Percentiles rank a stretch among this genome's conserved stretches.
Evolutionary conservation across 2,329 filamentous ascomycete genomes (phyloP).

Genomic region (Pseudopithomyces chartarum): DNA sequence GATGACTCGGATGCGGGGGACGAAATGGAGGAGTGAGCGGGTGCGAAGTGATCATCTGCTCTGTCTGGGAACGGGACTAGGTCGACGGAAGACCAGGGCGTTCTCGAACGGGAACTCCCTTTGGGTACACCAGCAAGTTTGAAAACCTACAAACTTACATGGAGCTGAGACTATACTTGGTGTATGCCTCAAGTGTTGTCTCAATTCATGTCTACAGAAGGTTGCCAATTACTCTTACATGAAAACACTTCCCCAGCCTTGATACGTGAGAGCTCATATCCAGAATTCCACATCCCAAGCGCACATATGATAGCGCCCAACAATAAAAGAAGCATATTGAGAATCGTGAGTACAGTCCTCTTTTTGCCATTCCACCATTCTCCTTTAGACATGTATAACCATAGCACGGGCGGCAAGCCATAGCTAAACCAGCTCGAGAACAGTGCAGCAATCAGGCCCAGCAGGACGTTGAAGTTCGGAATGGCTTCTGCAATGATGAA

Average conservation of each 20-base stretch:
- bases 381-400: conserved; percentile 55
- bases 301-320: conserved; percentile 31
- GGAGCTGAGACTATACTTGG: no score
- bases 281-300: not conserved
- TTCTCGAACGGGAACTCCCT: no score
- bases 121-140: no score
- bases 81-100: no score
- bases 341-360: conserved; percentile 51
- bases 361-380: conserved; percentile 42
- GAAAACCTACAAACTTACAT: no score
- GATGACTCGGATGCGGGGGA: not conserved
- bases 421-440: conserved; percentile 72
- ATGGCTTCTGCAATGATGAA: conserved; percentile 73
- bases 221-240: not conserved
- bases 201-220: no score
- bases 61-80: no score
- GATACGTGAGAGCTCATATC: not conserved
- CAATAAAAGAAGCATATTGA: conserved; percentile 51
- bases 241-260: not conserved
- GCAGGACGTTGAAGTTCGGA: conserved; percentile 69
- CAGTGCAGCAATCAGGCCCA: conserved; percentile 65
- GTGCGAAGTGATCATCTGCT: not conserved
- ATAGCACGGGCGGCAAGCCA: conserved; percentile 52
- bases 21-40: not conserved
- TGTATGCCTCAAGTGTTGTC: no score